Evolutionary conservation across 192 early-diverging fungal species (phyloP).

Genomic region (Chytriomyces sp.): DNA sequence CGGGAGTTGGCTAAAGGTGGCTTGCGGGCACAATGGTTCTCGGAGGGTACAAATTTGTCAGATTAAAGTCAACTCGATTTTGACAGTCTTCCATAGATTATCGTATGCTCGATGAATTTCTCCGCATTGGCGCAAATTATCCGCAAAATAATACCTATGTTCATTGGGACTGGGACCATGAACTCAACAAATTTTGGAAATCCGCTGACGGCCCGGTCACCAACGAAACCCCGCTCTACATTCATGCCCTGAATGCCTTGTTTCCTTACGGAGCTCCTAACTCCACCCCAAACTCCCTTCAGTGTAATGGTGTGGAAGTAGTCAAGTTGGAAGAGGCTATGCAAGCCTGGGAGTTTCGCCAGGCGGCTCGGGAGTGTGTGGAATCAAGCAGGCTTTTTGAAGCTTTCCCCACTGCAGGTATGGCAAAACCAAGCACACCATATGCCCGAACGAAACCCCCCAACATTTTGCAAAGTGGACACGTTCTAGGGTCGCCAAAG

Average conservation of each 20-base stretch:
- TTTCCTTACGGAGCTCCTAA: not conserved
- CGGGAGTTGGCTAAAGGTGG: constrained; percentile 36
- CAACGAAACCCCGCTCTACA: constrained; percentile 41
- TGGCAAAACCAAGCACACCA: not conserved
- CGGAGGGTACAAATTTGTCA: constrained; percentile 34
- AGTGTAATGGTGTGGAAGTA: not conserved
- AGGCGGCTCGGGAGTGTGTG: not conserved
- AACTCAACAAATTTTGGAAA: constrained; percentile 44
- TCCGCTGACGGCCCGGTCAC: not conserved
- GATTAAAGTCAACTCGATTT: not conserved
- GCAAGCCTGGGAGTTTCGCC: not conserved
- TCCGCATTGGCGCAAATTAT: not conserved
- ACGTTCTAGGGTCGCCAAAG: too few relatives aligned
- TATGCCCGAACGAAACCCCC: not conserved
- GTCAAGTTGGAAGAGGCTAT: constrained; percentile 1
- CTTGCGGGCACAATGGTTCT: constrained; percentile 39
- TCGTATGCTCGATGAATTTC: not conserved
- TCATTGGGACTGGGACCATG: constrained; percentile 38
- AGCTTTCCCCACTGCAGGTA: not conserved
- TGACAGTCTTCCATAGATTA: constrained; percentile 10
- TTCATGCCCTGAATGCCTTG: constrained; percentile 36
- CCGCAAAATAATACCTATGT: constrained; percentile 25
- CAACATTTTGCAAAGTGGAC: not conserved
- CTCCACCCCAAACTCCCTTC: not conserved
- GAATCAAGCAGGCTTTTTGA: not conserved